Conservation (phyloP, 164 flowering plant genomes). For the Sextonia rubra region DNA sequence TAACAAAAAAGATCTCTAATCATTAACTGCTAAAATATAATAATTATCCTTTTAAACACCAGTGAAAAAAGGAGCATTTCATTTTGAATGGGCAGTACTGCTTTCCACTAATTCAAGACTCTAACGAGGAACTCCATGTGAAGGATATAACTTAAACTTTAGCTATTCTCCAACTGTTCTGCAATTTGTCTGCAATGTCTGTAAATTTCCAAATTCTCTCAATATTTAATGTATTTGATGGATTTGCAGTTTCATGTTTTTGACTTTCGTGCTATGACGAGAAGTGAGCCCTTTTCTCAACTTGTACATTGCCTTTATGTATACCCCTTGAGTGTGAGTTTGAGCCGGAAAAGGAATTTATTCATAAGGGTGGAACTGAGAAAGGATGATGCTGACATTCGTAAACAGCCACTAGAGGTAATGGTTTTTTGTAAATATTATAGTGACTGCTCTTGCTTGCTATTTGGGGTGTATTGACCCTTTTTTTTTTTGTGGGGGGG, state of each 20-base stretch:
- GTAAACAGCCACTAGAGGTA: conserved; percentile 92
- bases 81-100: background rate
- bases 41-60: too few species aligned
- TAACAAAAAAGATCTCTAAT: background rate
- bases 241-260: conserved; percentile 81
- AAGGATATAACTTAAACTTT: background rate
- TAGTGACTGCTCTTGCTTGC: background rate
- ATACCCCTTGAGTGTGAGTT: conserved; percentile 77
- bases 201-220: background rate
- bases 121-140: background rate
- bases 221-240: conserved; percentile 5
- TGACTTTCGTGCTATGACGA: conserved; percentile 82
- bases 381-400: conserved; percentile 80
- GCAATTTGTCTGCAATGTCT: background rate
- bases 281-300: conserved; percentile 93
- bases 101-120: background rate
- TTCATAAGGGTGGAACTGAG: conserved; percentile 82
- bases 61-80: background rate
- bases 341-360: conserved; percentile 91
- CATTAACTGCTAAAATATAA: too few species aligned
- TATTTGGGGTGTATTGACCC: conserved; percentile 5
- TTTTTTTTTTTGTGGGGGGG: too few species aligned
- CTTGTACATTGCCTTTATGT: conserved; percentile 91
- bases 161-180: background rate
- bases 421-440: background rate